Evolutionary conservation across 148 eudicot genomes (phyloP), one percentile per base, ranked within the genome.

Genomic region (Amaranthus hypochondriacus): DNA sequence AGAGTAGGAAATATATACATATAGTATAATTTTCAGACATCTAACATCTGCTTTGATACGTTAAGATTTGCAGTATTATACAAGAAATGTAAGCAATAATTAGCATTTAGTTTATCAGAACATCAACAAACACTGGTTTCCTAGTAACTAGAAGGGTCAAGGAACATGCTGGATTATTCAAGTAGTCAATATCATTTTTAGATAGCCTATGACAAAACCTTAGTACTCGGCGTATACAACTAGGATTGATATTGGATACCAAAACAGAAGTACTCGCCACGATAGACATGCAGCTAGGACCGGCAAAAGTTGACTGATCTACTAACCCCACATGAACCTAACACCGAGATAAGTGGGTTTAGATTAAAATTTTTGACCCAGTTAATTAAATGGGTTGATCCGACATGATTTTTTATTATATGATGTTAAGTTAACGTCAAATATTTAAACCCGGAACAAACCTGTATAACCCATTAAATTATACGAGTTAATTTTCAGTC

Each of bases 221-320:
- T 66, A 7, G 43, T 43, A 44, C 68, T 46, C 62, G 57, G 48
- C 21, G 49, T 28, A n/a, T 51, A 69, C 10, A 11, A 43, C 60
- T 68, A 59, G 66, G 68, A 63, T 56, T 48, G n/a, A 54, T 63
- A 28, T 48, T 21, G 28, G 62, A 56, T 48, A 50, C 53, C 5
- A 9, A 14, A 69, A 43, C 56, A 15, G 53, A 55, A 65, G 5
- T 42, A 60, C 61, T 51, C 9, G 13, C 77, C 46, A 9, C 59
- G 62, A 62, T 69, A n/a, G 65, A 66, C 75, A 57, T 56, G 54
- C n/a, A 43, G 48, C 59, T 28, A 28, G 12, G 51, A 52, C 50
- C 7, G 76, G 28, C 43, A 54, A 72, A 58, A 42, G 10, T 28
- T 28, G 39, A 28, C 39, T 2, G 39, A 28, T 28, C 39, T 28